Base-by-base conservation (phyloP, 768 basidiomycete species). In the Chalciporus chontae region DNA sequence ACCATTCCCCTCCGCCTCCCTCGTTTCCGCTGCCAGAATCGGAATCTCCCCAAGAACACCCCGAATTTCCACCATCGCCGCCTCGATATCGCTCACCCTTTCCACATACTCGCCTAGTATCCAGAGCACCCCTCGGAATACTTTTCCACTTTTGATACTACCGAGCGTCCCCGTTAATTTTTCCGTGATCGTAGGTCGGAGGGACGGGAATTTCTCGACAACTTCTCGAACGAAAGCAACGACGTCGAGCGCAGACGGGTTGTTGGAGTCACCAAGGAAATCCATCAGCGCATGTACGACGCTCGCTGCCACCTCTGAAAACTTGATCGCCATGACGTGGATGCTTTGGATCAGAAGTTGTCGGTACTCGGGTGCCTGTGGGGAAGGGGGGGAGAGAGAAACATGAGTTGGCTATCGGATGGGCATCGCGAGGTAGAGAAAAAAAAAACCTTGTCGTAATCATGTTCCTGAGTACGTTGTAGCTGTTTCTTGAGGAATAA, bases 301-400 rank as follows among this genome's bases (percentile, higher is more conserved):
- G 54, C 85, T 94, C 1, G 91, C 90, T 5, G 96, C 95, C 14
- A 99, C 89, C 65, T 98, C 95, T 5, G 93, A 92, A 76, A 96
- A 97, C 61, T 88, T 90, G 75, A 97, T 86, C 3, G 96, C 94
- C 59, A 90, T 93, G 45, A 96, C 80, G 66, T 98, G 96, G 55
- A 98, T 99, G 24, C 90, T 93, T 66, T 97, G 94, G 57, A 99
- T 97, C 57, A 99, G 80, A 1, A 98, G 79, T 63, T 97, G 94
- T 21, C 95, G 81, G 71, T 96, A 97, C 67, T 99, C 96, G 0
- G 91, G 77, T 34, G 90, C 89, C 92, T 94, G 61, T n/a, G n/a
- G n/a, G n/a, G n/a, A n/a, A n/a, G n/a, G n/a, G n/a, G 21, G 21
- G 21, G 21, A 4, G 21, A 15, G 43, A 18, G 21, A 27, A 13